These are phyloP conservation scores for Epichloe bromicola DNA, from an alignment of 2,329 filamentous ascomycete genomes.

Conservation along the genomic window DNA sequence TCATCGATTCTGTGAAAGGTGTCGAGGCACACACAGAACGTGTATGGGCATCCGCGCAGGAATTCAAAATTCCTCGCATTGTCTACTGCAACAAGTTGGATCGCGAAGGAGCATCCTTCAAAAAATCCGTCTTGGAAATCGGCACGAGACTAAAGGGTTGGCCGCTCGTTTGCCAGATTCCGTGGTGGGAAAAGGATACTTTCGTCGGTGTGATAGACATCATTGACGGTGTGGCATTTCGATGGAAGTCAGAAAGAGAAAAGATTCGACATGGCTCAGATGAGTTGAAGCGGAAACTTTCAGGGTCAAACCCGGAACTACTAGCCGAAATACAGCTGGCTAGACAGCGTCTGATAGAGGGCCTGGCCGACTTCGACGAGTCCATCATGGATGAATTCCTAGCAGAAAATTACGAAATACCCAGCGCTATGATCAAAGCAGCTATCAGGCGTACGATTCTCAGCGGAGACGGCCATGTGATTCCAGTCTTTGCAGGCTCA, in stretches of 20 bases:
- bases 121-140: conserved; percentile 73
- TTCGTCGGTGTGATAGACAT: conserved; percentile 80
- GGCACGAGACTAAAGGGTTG: conserved; percentile 66
- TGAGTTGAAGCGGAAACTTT: conserved; percentile 27
- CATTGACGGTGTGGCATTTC: conserved; percentile 59
- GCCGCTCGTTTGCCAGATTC: conserved; percentile 88
- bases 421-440: conserved; percentile 51
- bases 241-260: conserved; percentile 44
- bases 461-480: conserved; percentile 54
- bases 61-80: conserved; percentile 71
- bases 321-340: conserved; percentile 62
- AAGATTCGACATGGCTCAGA: conserved; percentile 22
- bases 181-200: conserved; percentile 76
- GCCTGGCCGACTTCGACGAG: conserved; percentile 81
- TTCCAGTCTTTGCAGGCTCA: conserved; percentile 81
- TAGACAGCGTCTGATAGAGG: conserved; percentile 65
- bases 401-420: conserved; percentile 62
- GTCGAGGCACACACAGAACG: conserved; percentile 96
- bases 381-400: conserved; percentile 73
- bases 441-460: conserved; percentile 63
- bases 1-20: conserved; percentile 81
- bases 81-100: conserved; percentile 72
- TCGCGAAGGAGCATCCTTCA: conserved; percentile 66
- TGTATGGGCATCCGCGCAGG: conserved; percentile 83
- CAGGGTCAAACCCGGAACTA: conserved; percentile 33